A percentile compares a stretch with the other conserved stretches of the same genome.
phyloP scores from a whole-genome alignment of 2,329 filamentous ascomycete species.

The Fusarium pseudoanthophilum region DNA sequence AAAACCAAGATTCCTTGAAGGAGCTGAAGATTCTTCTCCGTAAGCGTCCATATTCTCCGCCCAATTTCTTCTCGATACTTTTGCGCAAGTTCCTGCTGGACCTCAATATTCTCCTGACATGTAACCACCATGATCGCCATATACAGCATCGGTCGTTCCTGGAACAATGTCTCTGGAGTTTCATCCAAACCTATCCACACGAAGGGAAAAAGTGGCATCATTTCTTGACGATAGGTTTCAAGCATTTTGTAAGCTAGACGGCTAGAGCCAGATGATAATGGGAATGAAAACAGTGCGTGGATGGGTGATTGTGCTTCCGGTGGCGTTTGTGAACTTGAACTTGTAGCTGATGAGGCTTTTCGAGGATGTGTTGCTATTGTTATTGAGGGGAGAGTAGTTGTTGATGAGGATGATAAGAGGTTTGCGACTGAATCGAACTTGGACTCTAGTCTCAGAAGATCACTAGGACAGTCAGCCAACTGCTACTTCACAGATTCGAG shows the following conservation, averaged over 20 bases:
- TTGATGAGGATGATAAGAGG: background rate
- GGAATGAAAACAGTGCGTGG: background rate
- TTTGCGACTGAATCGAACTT: slow-evolving; percentile 24
- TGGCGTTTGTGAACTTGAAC: background rate
- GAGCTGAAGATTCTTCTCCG: slow-evolving; percentile 9
- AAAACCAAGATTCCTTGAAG: slow-evolving; percentile 5
- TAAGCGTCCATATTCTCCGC: slow-evolving; percentile 3
- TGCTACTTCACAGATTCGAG: fast-evolving
- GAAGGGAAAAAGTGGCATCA: slow-evolving; percentile 21
- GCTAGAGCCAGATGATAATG: background rate
- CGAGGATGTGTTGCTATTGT: background rate
- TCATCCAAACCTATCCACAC: background rate
- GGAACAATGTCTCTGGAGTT: background rate
- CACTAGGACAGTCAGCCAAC: background rate
- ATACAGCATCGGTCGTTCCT: slow-evolving; percentile 7
- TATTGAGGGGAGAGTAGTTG: background rate
- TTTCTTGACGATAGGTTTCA: slow-evolving; percentile 1
- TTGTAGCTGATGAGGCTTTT: background rate
- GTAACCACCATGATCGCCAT: slow-evolving; percentile 23
- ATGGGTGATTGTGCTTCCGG: background rate
- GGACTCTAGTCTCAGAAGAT: slow-evolving; percentile 11
- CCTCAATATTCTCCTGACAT: slow-evolving; percentile 4
- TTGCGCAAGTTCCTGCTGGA: slow-evolving; percentile 9
- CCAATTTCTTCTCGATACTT: slow-evolving; percentile 13
- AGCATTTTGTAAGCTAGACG: slow-evolving; percentile 5